Evolutionary conservation across 768 basidiomycete species (phyloP).

Genomic region (Agrocybe praecox): DNA sequence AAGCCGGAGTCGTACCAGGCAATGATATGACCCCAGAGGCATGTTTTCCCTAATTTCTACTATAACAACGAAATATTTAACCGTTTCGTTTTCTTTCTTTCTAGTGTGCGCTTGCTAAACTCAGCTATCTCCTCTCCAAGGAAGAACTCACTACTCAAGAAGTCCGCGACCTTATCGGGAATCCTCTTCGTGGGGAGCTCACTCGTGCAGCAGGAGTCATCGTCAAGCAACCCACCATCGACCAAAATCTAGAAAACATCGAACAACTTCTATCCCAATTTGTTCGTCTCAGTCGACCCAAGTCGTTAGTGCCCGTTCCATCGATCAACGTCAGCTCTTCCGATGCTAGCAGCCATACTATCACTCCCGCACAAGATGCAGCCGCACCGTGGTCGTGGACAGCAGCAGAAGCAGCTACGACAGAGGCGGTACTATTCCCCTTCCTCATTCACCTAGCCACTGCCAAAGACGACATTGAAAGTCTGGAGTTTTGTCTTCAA

Average conservation of each 20-base stretch:
- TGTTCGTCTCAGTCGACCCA: constrained; percentile 56
- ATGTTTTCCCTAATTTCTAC: constrained; percentile 1
- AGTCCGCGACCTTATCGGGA: constrained; percentile 74
- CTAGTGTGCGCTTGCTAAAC: constrained; percentile 88
- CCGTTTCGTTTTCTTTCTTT: not conserved
- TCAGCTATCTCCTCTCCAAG: constrained; percentile 89
- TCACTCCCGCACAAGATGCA: constrained; percentile 39
- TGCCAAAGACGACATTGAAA: constrained; percentile 66
- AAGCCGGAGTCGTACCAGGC: constrained; percentile 81
- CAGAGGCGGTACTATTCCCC: constrained; percentile 73
- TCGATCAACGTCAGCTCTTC: constrained; percentile 36
- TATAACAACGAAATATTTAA: too few relatives aligned
- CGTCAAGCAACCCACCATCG: constrained; percentile 44
- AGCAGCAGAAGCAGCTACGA: constrained; percentile 70
- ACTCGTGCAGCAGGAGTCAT: constrained; percentile 52
- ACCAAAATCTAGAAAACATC: constrained; percentile 59
- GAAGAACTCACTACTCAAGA: constrained; percentile 67
- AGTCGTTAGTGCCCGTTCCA: constrained; percentile 35
- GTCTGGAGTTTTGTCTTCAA: constrained; percentile 61
- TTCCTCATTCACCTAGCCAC: constrained; percentile 81
- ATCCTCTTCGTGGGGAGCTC: constrained; percentile 88
- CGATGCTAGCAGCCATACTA: constrained; percentile 37
- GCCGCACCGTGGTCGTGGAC: constrained; percentile 80
- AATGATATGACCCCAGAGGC: constrained; percentile 98
- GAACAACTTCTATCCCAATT: constrained; percentile 70